A percentile compares a stretch with the other conserved stretches of the same genome.
phyloP scores from a whole-genome alignment of 106 monocot genomes.

The Iris macrosiphon region DNA sequence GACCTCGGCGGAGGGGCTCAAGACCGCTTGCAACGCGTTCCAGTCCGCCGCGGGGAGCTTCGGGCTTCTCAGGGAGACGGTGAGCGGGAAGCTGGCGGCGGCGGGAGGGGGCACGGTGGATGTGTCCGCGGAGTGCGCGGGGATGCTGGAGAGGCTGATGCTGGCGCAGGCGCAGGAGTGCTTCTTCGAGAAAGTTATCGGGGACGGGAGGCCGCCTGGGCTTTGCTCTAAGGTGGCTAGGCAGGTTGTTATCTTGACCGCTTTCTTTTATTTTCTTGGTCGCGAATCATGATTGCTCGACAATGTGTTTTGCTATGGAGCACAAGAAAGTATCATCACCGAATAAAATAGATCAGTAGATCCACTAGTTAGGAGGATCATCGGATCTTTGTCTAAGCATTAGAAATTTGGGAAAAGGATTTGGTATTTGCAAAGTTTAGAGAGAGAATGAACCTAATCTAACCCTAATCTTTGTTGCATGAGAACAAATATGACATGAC shows the following conservation, averaged over 20 bases:
- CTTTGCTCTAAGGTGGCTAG: slow-evolving; percentile 71
- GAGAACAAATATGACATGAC: no score
- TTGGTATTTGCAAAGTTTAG: no score
- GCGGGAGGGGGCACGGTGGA: slow-evolving; percentile 31
- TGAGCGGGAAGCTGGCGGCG: slow-evolving; percentile 14
- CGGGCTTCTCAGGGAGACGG: slow-evolving; percentile 25
- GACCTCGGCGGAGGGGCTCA: slow-evolving; percentile 24
- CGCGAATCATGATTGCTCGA: no score
- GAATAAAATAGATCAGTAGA: no score
- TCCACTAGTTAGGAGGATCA: no score
- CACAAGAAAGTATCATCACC: no score
- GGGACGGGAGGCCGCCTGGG: slow-evolving; percentile 37
- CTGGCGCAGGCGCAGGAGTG: slow-evolving; percentile 94
- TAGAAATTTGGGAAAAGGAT: no score
- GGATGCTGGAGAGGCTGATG: slow-evolving; percentile 84
- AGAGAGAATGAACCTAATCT: no score
- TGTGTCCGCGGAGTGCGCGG: slow-evolving; percentile 51
- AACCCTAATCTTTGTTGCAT: no score
- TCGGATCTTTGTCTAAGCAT: no score
- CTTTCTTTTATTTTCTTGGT: no score
- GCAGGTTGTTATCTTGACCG: slow-evolving; percentile 46
- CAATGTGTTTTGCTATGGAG: no score
- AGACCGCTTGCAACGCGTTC: slow-evolving; percentile 59
- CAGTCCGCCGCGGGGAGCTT: slow-evolving; percentile 61
- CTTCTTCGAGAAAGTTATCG: slow-evolving; percentile 62